These are phyloP conservation scores for Flaveria bidentis DNA, from an alignment of 129 eudicot genomes.

Conservation along the genomic window DNA sequence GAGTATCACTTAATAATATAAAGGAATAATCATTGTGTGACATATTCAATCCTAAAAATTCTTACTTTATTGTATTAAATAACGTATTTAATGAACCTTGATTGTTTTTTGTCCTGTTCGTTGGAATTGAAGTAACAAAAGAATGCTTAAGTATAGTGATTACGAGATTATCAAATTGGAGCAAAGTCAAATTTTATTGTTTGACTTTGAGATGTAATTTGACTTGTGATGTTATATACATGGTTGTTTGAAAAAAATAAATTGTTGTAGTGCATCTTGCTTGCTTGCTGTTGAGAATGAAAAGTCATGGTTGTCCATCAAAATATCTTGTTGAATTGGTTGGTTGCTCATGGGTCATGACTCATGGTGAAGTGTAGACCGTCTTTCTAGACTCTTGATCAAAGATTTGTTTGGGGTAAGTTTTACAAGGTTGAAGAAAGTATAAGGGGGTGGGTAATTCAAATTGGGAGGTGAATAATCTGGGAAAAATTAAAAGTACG, in stretches of 20 bases:
- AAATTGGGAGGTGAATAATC: background rate
- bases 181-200: slow-evolving; percentile 4
- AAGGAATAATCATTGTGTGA: background rate
- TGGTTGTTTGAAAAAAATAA: background rate
- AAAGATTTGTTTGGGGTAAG: background rate
- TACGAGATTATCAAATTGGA: background rate
- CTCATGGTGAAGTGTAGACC: slow-evolving; percentile 4
- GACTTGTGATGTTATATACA: background rate
- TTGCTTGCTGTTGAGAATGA: slow-evolving; percentile 5
- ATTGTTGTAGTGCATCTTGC: background rate
- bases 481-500: background rate
- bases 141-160: background rate
- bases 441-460: background rate
- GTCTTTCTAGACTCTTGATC: background rate
- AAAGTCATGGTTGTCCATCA: background rate
- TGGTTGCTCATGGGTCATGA: background rate
- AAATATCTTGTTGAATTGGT: background rate
- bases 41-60: background rate
- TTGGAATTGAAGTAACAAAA: background rate
- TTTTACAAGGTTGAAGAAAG: background rate
- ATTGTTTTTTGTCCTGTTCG: background rate
- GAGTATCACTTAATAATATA: background rate
- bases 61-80: background rate
- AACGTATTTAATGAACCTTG: background rate
- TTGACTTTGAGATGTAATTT: background rate